A percentile compares a stretch with the other conserved stretches of the same genome.
Evolutionary conservation across 352 stramenopile species (phyloP).

Genomic region (Phytophthora boehmeriae): DNA sequence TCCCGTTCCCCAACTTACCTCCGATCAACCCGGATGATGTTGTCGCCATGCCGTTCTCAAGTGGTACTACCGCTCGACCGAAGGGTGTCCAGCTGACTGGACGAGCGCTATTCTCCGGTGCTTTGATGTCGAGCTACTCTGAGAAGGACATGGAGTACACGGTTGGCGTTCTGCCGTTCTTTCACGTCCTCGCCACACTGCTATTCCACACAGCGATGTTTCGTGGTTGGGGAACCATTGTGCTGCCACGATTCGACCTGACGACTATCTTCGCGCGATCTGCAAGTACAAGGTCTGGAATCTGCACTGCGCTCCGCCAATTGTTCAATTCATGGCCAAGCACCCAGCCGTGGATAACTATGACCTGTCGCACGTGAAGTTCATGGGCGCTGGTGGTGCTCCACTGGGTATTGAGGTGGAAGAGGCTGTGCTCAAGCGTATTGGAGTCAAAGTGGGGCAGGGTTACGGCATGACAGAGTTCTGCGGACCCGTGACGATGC

Average conservation of each 20-base stretch:
- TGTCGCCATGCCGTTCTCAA: conserved; percentile 90
- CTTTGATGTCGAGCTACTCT: conserved; percentile 57
- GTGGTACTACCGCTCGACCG: conserved; percentile 89
- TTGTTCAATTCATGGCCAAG: conserved; percentile 82
- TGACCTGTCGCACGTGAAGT: conserved; percentile 76
- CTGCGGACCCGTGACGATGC: conserved; percentile 56
- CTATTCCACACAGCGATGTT: conserved; percentile 75
- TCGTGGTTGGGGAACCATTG: conserved; percentile 71
- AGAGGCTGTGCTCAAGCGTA: conserved; percentile 54
- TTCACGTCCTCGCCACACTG: conserved; percentile 91
- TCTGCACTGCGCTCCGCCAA: conserved; percentile 81
- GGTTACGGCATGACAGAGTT: conserved; percentile 71
- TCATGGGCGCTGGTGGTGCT: conserved; percentile 82
- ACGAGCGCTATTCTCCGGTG: conserved; percentile 76
- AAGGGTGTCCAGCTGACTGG: conserved; percentile 92
- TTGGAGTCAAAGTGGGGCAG: conserved; percentile 57
- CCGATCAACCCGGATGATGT: conserved; percentile 25
- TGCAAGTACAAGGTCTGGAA: conserved; percentile 63
- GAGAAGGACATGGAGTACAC: conserved; percentile 43
- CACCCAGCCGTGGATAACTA: conserved; percentile 90
- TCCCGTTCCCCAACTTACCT: conserved; percentile 33
- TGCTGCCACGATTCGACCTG: conserved; percentile 88
- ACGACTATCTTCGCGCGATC: conserved; percentile 83
- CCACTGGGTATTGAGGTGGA: conserved; percentile 82
- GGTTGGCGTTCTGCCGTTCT: conserved; percentile 86